Percentiles rank a stretch among this genome's conserved stretches.
Conservation (phyloP, 2,329 filamentous ascomycete species). For the Paecilomyces sp. region DNA sequence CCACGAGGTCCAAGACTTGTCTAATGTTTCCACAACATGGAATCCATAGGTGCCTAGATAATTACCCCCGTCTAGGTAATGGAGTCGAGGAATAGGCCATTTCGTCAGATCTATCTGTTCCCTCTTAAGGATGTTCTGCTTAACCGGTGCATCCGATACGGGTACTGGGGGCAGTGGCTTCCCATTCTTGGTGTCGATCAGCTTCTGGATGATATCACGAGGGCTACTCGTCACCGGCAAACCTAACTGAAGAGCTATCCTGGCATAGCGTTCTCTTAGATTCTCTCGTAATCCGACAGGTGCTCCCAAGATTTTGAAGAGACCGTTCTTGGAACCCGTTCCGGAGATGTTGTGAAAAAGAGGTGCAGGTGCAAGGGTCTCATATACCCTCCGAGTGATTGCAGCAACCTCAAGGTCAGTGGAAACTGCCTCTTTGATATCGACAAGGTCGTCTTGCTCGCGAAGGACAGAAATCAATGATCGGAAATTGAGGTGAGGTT, state of each 20-base stretch:
- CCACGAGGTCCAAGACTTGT: constrained; percentile 13
- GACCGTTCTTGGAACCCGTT: not conserved
- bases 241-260: constrained; percentile 11
- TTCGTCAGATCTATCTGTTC: constrained; percentile 1
- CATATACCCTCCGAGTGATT: constrained; percentile 7
- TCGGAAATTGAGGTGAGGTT: not conserved
- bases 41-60: constrained; percentile 13
- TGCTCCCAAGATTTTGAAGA: constrained; percentile 8
- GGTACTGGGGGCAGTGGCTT: constrained; percentile 6
- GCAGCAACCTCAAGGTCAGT: constrained; percentile 8
- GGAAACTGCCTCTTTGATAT: constrained; percentile 7
- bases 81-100: constrained; percentile 4
- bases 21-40: constrained; percentile 12
- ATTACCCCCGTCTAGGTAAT: constrained; percentile 11
- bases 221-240: constrained; percentile 7
- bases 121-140: constrained; percentile 12
- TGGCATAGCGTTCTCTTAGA: constrained; percentile 1
- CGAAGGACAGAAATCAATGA: not conserved
- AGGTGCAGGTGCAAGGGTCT: constrained; percentile 5
- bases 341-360: constrained; percentile 5
- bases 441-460: constrained; percentile 6
- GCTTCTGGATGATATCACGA: constrained; percentile 8
- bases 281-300: constrained; percentile 4
- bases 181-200: constrained; percentile 8
- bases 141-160: constrained; percentile 6